Evolutionary conservation across 768 basidiomycete genomes (phyloP).

Genomic region (Pulveroboletus frians): DNA sequence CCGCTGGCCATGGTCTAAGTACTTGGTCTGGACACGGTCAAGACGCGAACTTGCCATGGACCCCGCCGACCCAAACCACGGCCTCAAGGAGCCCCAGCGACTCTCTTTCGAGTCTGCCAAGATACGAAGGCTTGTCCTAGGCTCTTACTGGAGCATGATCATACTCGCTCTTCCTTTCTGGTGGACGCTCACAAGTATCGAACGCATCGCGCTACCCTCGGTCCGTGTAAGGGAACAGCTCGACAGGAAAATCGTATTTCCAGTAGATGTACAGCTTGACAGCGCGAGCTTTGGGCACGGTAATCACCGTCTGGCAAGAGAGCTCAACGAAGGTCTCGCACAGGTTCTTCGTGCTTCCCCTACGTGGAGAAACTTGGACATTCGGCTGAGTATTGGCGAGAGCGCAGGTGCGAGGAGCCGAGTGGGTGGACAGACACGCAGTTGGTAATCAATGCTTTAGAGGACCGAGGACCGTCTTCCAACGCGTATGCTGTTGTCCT

Average conservation of each 20-base stretch:
- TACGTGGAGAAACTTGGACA: constrained; percentile 43
- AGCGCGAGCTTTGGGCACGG: constrained; percentile 13
- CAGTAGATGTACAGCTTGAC: constrained; percentile 39
- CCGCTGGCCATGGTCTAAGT: constrained; percentile 20
- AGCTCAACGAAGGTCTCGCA: constrained; percentile 22
- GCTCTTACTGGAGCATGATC: constrained; percentile 74
- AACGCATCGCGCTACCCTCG: constrained; percentile 70
- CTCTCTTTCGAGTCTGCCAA: constrained; percentile 48
- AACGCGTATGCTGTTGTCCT: constrained; percentile 21
- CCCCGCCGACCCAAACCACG: constrained; percentile 10
- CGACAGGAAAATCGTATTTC: constrained; percentile 40
- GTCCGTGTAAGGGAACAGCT: constrained; percentile 52
- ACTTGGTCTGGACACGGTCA: constrained; percentile 6
- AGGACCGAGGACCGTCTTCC: constrained; percentile 2
- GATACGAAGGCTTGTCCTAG: constrained; percentile 56
- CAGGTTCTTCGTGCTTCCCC: constrained; percentile 13
- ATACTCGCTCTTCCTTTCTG: constrained; percentile 81
- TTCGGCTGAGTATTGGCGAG: constrained; percentile 28
- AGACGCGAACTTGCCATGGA: constrained; percentile 22
- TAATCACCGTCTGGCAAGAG: constrained; percentile 22
- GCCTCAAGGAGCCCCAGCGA: constrained; percentile 42
- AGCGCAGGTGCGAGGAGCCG: constrained; percentile 33
- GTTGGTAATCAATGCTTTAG: constrained; percentile 14
- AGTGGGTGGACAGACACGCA: not conserved
- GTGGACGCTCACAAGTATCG: constrained; percentile 91